Percentiles rank a stretch among this genome's conserved stretches.
phyloP scores from a whole-genome alignment of 192 early-diverging fungal genomes.

The Kappamyces sp. region DNA sequence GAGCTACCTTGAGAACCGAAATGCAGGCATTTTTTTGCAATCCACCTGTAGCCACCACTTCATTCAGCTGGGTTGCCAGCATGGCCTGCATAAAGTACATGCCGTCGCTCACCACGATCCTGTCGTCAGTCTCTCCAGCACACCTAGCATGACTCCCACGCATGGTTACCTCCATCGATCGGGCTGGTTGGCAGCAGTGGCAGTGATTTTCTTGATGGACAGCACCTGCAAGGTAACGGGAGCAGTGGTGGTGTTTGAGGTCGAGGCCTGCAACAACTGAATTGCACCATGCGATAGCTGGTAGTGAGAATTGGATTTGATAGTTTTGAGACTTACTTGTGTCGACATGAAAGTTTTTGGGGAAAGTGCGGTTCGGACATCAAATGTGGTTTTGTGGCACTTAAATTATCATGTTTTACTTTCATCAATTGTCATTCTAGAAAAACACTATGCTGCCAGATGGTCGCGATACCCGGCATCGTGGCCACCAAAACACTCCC shows the following conservation, averaged over 20 bases:
- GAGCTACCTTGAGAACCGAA: conserved; percentile 37
- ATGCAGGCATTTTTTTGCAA: conserved; percentile 52
- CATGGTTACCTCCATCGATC: neutral
- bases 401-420: neutral
- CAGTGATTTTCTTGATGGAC: conserved; percentile 38
- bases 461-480: conserved; percentile 2
- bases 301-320: conserved; percentile 7
- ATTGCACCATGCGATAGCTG: neutral
- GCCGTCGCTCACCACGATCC: conserved; percentile 65
- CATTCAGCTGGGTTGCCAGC: conserved; percentile 51
- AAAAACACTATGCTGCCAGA: neutral
- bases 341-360: conserved; percentile 7
- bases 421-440: conserved; percentile 3
- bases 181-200: neutral
- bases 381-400: too few relatives aligned
- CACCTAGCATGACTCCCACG: conserved; percentile 8
- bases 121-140: conserved; percentile 14
- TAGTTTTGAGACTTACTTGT: neutral
- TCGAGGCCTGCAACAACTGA: neutral
- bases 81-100: conserved; percentile 61
- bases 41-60: conserved; percentile 30
- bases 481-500: neutral
- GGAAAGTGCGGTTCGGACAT: conserved; percentile 7
- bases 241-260: neutral
- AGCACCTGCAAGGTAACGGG: conserved; percentile 38